These are phyloP conservation scores for Globisporangium iwayamae DNA, from an alignment of 352 stramenopile species.

Conservation along the genomic window DNA sequence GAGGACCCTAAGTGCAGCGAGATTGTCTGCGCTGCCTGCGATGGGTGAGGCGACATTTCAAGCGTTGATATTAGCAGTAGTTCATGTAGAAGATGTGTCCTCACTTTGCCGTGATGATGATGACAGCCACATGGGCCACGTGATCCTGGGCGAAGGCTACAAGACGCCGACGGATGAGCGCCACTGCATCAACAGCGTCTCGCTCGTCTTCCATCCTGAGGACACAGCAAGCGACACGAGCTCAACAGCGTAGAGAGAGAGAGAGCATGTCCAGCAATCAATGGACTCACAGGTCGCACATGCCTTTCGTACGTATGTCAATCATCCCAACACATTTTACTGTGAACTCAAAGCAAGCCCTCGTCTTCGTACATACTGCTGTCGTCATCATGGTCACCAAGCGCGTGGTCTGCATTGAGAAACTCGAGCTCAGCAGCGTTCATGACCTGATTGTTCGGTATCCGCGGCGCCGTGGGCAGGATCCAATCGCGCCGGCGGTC, in stretches of 20 bases:
- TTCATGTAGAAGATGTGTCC: neutral
- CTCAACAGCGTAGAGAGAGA: too few relatives aligned
- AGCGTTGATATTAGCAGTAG: too few relatives aligned
- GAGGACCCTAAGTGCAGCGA: slow-evolving; percentile 69
- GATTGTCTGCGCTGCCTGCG: slow-evolving; percentile 88
- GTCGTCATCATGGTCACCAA: slow-evolving; percentile 31
- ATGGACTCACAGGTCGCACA: neutral
- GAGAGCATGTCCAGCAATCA: too few relatives aligned
- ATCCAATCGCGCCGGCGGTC: slow-evolving; percentile 51
- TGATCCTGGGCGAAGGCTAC: slow-evolving; percentile 89
- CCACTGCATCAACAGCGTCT: slow-evolving; percentile 90
- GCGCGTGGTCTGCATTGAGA: slow-evolving; percentile 37
- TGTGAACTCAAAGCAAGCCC: slow-evolving; percentile 16
- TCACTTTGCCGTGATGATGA: slow-evolving; percentile 1
- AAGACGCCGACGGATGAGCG: slow-evolving; percentile 85
- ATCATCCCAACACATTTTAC: too few relatives aligned
- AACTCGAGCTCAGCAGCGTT: slow-evolving; percentile 47
- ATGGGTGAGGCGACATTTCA: slow-evolving; percentile 34
- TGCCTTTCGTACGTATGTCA: too few relatives aligned
- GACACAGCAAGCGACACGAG: neutral
- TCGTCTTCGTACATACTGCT: slow-evolving; percentile 52
- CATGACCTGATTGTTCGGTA: slow-evolving; percentile 19
- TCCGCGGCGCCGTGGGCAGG: slow-evolving; percentile 31
- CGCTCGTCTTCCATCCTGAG: slow-evolving; percentile 73
- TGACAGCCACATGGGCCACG: slow-evolving; percentile 88